Percentiles rank a stretch among this genome's conserved stretches.
Conservation (phyloP, 108 stramenopile genomes). For the Nitzschia sp. region DNA sequence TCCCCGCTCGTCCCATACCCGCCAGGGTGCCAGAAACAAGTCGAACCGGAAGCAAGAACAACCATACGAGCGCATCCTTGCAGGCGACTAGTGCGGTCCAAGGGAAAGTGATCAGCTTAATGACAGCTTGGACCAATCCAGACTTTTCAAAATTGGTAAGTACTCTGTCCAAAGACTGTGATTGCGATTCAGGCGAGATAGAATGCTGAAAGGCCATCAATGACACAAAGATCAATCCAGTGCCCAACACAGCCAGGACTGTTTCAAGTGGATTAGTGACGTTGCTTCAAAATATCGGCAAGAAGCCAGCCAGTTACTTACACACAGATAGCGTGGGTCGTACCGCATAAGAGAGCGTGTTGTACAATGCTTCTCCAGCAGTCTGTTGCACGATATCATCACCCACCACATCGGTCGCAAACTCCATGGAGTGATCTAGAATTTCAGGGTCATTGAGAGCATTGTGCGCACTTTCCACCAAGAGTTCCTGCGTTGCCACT, state of each 20-base stretch:
- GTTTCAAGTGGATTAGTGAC: no score
- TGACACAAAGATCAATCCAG: conserved; percentile 34
- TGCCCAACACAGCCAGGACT: conserved; percentile 34
- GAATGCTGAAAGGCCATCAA: conserved; percentile 35
- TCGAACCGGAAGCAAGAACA: conserved; percentile 36
- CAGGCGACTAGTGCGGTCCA: conserved; percentile 23
- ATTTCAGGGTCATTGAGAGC: conserved; percentile 86
- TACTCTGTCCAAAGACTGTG: conserved; percentile 25
- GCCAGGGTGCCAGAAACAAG: conserved; percentile 4
- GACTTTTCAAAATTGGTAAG: conserved; percentile 21
- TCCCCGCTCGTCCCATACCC: conserved; percentile 12
- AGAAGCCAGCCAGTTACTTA: conserved; percentile 13
- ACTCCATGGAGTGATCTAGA: conserved; percentile 90
- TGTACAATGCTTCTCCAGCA: conserved; percentile 83
- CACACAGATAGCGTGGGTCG: conserved; percentile 56
- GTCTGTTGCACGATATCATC: conserved; percentile 87
- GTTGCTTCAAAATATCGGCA: no score
- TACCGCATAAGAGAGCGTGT: conserved; percentile 82
- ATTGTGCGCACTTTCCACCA: conserved; percentile 77
- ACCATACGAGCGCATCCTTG: conserved; percentile 23
- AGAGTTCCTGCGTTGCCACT: conserved; percentile 61
- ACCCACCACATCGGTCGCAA: conserved; percentile 87
- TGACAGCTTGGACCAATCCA: conserved; percentile 8
- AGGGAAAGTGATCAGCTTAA: conserved; percentile 32
- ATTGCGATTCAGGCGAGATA: conserved; percentile 9